Evolutionary conservation across 257 asterid genomes (phyloP).

Genomic region (Ajuga chamaepitys): DNA sequence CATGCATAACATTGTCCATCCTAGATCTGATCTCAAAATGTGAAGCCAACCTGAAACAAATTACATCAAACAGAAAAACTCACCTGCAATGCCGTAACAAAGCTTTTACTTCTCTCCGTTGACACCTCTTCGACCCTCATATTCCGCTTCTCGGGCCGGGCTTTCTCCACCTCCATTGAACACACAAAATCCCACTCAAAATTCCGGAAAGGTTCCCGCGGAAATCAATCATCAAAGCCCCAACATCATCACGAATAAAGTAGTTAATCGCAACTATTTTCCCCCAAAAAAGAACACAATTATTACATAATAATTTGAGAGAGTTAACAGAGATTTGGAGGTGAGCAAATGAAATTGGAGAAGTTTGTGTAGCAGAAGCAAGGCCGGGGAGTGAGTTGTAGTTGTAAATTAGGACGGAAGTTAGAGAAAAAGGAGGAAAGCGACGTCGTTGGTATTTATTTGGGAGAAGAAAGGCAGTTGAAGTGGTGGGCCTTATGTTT

Average conservation of each 20-base stretch:
- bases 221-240: slow-evolving; percentile 15
- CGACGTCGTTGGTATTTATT: slow-evolving; percentile 44
- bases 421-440: slow-evolving; percentile 29
- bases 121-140: slow-evolving; percentile 63
- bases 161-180: slow-evolving; percentile 44
- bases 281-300: background rate
- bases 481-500: slow-evolving; percentile 10
- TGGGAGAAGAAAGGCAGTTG: slow-evolving; percentile 25
- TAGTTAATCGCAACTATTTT: background rate
- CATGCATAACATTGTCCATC: slow-evolving; percentile 6
- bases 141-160: slow-evolving; percentile 28
- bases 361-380: slow-evolving; percentile 41
- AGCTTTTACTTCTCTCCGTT: slow-evolving; percentile 76
- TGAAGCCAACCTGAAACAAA: background rate
- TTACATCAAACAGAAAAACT: background rate
- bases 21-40: slow-evolving; percentile 37
- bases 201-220: background rate
- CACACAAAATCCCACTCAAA: background rate
- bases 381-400: slow-evolving; percentile 41
- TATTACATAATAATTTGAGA: slow-evolving; percentile 7
- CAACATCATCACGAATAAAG: background rate
- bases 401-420: slow-evolving; percentile 23
- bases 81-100: slow-evolving; percentile 84
- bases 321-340: slow-evolving; percentile 22
- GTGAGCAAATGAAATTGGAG: slow-evolving; percentile 21